Conservation (phyloP, 2,329 filamentous ascomycete species). For the Gyromitra esculenta region DNA sequence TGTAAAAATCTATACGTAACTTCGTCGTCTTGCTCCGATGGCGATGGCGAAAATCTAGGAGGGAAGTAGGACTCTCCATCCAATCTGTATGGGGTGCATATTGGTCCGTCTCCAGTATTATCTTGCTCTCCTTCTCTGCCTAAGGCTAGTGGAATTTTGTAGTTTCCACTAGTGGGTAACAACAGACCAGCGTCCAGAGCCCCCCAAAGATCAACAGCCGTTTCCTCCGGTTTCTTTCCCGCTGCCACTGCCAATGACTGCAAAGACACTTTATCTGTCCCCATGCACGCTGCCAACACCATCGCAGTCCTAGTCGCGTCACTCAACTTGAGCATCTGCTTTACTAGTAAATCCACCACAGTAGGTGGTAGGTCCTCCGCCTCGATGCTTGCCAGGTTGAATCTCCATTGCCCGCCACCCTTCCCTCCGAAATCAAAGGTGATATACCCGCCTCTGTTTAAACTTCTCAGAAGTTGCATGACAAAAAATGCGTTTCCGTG, state of each 20-base stretch:
- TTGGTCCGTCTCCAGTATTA: conserved; percentile 28
- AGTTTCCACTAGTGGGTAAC: conserved; percentile 55
- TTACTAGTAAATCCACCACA: conserved; percentile 58
- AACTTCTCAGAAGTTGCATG: conserved; percentile 57
- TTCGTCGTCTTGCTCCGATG: conserved; percentile 53
- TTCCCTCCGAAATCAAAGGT: conserved; percentile 56
- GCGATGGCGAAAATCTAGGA: conserved; percentile 43
- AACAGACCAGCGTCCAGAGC: conserved; percentile 57
- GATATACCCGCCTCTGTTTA: conserved; percentile 57
- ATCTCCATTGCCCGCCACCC: conserved; percentile 56
- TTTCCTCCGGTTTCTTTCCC: conserved; percentile 55
- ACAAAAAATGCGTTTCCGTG: conserved; percentile 58
- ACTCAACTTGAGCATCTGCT: conserved; percentile 57
- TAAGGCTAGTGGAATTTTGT: conserved; percentile 52
- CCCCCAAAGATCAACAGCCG: conserved; percentile 57
- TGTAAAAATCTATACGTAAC: conserved; percentile 58
- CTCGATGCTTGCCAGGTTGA: conserved; percentile 57
- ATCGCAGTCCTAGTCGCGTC: conserved; percentile 57
- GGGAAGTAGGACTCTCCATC: conserved; percentile 47
- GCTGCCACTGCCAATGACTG: conserved; percentile 57
- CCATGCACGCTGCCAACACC: conserved; percentile 57
- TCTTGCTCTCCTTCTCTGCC: conserved; percentile 16
- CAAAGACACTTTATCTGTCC: conserved; percentile 56
- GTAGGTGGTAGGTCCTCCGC: conserved; percentile 57
- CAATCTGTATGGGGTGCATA: conserved; percentile 41